Conservation (phyloP, 1,284 basidiomycete genomes). For the Marasmius fiardii region DNA sequence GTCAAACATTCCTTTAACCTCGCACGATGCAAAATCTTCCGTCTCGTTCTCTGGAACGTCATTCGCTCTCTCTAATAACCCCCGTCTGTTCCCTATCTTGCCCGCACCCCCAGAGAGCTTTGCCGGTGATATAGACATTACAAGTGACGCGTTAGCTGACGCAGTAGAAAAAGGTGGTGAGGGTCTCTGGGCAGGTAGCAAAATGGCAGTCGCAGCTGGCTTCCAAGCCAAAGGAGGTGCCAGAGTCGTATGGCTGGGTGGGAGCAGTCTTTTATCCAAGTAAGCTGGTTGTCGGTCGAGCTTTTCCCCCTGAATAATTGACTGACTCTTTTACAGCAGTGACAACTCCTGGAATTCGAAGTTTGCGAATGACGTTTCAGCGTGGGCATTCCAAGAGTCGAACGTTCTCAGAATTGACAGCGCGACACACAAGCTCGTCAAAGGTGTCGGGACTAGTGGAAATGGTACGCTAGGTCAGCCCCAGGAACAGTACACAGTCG, state of each 20-base stretch:
- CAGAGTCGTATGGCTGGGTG: conserved; percentile 80
- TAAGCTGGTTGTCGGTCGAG: conserved; percentile 45
- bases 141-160: conserved; percentile 57
- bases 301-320: conserved; percentile 6
- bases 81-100: conserved; percentile 81
- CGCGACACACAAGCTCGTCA: conserved; percentile 71
- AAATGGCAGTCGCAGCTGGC: conserved; percentile 77
- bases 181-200: conserved; percentile 75
- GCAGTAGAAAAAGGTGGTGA: conserved; percentile 70
- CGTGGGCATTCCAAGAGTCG: conserved; percentile 92
- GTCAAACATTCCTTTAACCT: conserved; percentile 30
- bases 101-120: conserved; percentile 75
- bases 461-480: conserved; percentile 5
- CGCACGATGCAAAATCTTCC: conserved; percentile 40
- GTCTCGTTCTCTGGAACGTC: conserved; percentile 81
- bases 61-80: conserved; percentile 75
- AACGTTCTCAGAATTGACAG: conserved; percentile 78
- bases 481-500: conserved; percentile 80
- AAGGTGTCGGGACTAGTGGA: conserved; percentile 37
- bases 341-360: conserved; percentile 71
- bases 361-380: conserved; percentile 72
- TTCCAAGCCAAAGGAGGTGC: conserved; percentile 85
- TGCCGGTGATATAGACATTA: conserved; percentile 59
- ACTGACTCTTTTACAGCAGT: conserved; percentile 35
- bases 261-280: conserved; percentile 75